Conservation (phyloP, 1,139 yeast species). For the Pichia sp. region DNA sequence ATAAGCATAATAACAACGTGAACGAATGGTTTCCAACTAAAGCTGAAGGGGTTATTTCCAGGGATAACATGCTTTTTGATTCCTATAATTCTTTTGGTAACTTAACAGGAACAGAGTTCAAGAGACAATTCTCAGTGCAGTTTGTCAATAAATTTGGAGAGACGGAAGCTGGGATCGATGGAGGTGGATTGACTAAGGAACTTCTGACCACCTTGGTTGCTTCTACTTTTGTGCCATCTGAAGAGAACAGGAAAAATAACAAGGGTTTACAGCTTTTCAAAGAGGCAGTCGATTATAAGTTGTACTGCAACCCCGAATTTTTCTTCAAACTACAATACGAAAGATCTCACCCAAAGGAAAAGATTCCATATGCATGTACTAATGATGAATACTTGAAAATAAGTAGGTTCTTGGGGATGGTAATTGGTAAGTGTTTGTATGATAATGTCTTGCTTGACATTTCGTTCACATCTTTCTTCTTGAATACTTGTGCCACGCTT, state of each 20-base stretch:
- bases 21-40: constrained; percentile 25
- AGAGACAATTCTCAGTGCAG: constrained; percentile 55
- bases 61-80: constrained; percentile 69
- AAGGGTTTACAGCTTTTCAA: constrained; percentile 44
- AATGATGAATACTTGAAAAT: constrained; percentile 23
- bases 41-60: constrained; percentile 53
- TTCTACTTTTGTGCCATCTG: constrained; percentile 53
- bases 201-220: constrained; percentile 68
- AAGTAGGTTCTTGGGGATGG: constrained; percentile 64
- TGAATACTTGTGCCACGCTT: constrained; percentile 51
- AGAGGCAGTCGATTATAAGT: constrained; percentile 51
- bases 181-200: constrained; percentile 95
- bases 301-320: constrained; percentile 72
- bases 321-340: constrained; percentile 35
- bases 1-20: constrained; percentile 29
- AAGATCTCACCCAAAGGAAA: constrained; percentile 17
- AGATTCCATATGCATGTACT: constrained; percentile 9
- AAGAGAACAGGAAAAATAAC: constrained; percentile 30
- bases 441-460: constrained; percentile 79
- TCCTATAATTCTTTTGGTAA: constrained; percentile 60
- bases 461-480: constrained; percentile 81
- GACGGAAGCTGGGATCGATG: constrained; percentile 84
- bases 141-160: constrained; percentile 72
- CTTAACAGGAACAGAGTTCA: constrained; percentile 51
- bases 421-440: constrained; percentile 87